Percentiles rank a stretch among this genome's conserved stretches.
Conservation (phyloP, 208 protist species). For the Crithidia bombi region DNA sequence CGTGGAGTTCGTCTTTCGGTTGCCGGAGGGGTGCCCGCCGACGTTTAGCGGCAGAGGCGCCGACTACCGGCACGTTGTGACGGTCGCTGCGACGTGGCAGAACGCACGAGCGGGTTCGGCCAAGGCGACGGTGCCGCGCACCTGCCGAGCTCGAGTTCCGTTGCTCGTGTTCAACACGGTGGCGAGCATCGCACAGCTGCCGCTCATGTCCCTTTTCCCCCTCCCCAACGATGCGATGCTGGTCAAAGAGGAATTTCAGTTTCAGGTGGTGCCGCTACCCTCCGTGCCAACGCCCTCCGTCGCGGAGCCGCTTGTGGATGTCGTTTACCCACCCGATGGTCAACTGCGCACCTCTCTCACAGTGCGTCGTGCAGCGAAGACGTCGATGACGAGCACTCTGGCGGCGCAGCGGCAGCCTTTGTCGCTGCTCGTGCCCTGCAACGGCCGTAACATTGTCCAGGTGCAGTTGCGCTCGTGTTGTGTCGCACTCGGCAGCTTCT, state of each 20-base stretch:
- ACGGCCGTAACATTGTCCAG: slow-evolving; percentile 26
- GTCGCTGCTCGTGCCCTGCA: slow-evolving; percentile 34
- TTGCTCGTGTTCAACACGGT: slow-evolving; percentile 33
- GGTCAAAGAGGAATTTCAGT: slow-evolving; percentile 37
- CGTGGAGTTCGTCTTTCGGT: slow-evolving; percentile 42
- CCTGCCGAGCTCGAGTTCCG: slow-evolving; percentile 13
- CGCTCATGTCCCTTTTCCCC: slow-evolving; percentile 44
- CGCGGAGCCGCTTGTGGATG: slow-evolving; percentile 36
- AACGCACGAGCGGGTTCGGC: neutral
- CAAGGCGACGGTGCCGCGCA: neutral
- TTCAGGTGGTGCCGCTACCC: slow-evolving; percentile 29
- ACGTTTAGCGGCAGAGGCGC: slow-evolving; percentile 47
- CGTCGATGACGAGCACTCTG: slow-evolving; percentile 19
- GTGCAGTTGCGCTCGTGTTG: slow-evolving; percentile 43
- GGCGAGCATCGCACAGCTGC: slow-evolving; percentile 28
- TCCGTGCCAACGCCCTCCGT: slow-evolving; percentile 39
- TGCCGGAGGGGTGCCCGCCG: slow-evolving; percentile 58
- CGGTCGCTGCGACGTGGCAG: slow-evolving; percentile 26
- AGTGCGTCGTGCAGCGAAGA: slow-evolving; percentile 23
- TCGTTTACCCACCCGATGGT: slow-evolving; percentile 27
- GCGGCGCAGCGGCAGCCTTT: slow-evolving; percentile 34
- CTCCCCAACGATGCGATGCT: slow-evolving; percentile 21
- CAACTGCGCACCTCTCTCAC: slow-evolving; percentile 34
- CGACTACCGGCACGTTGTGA: slow-evolving; percentile 25
- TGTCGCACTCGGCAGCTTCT: slow-evolving; percentile 39